Base-by-base conservation (phyloP, 2,329 filamentous ascomycete genomes). In the Talaromyces sp. region DNA sequence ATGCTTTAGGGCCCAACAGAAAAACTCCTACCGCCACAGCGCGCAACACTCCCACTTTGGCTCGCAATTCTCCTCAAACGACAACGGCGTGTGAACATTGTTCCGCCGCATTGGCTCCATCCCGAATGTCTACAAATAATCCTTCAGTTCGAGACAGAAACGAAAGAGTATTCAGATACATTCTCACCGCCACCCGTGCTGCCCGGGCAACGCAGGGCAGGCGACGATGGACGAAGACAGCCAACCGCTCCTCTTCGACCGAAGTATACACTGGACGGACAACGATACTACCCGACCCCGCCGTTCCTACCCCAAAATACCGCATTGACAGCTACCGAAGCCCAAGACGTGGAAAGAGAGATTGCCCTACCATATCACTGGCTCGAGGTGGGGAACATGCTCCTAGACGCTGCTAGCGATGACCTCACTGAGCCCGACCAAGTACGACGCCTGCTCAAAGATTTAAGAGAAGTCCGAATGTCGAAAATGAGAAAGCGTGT, bases 51-150 rank as follows among this genome's bases (percentile, higher is more conserved):
- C 0, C 94, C 95, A 0, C 87, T 99, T 66, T 99, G 95, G 95
- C 90, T 99, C 17, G 95, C 95, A 2, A 85, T 98, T 17, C 88
- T 98, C 27, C 88, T 99, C 63, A 98, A 98, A 80, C 92, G 93
- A 68, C 95, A 99, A 80, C 88, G 90, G 62, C 90, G 95, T 73
- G 93, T 93, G 71, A 97, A 97, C 80, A 97, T 99, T 69, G 83
- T 95, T 3, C 89, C 95, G 0, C 95, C 95, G 9, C 85, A 92
- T 17, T 99, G 95, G 95, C 87, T 99, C 8, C 87, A 90, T 67
- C 85, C 90, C 0, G 82, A 89, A 67, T 90, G 91, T 3, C 87
- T 99, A 5, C 83, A 87, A 67, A 84, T 89, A 10, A 90, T 98
- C 67, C 87, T 98, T 67, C 86, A 91, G 64, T 85, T 90, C 72